phyloP scores from a whole-genome alignment of 225 moss, liverwort and hornwort species.

The Straminergon stramineum region DNA sequence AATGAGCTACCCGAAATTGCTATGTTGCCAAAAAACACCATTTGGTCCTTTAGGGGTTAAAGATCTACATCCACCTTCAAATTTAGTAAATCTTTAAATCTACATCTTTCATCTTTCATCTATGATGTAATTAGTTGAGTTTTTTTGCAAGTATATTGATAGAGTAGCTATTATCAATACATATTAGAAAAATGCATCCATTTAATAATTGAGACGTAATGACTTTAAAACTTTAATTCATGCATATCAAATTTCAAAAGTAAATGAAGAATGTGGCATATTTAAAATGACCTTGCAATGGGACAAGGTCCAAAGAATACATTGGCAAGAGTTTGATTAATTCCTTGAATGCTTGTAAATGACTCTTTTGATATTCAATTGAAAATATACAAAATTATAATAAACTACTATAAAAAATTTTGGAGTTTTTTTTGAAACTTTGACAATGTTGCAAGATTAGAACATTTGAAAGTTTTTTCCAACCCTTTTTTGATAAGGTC shows the following conservation, averaged over 20 bases:
- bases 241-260: neutral
- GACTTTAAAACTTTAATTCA: neutral
- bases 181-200: neutral
- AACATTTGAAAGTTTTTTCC: neutral
- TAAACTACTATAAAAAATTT: neutral
- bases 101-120: neutral
- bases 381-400: too few species aligned
- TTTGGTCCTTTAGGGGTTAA: too few species aligned
- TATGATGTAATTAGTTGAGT: neutral
- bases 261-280: too few species aligned
- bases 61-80: neutral
- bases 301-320: fast-evolving
- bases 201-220: neutral
- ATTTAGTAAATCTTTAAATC: neutral
- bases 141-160: neutral
- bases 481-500: fast-evolving
- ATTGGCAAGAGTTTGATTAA: neutral
- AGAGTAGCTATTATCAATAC: neutral
- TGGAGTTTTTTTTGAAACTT: too few species aligned
- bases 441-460: neutral
- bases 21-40: too few species aligned
- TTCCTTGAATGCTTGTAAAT: neutral
- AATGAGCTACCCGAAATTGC: too few species aligned
- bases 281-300: neutral
- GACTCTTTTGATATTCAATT: neutral